phyloP scores from a whole-genome alignment of 345 rosid genomes.

The Melastoma malabathricum region DNA sequence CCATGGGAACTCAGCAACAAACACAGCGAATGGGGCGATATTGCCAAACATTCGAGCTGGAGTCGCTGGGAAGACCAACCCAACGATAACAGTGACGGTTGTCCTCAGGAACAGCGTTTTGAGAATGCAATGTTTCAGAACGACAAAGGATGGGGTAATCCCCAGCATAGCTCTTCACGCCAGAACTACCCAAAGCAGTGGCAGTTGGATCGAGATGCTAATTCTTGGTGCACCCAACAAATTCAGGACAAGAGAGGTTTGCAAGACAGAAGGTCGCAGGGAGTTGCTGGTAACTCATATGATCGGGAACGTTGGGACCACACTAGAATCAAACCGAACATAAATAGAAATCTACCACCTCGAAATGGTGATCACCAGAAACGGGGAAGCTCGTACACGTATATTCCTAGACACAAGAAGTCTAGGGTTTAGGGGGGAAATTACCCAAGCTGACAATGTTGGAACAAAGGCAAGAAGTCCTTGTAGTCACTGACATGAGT shows the following conservation, averaged over 20 bases:
- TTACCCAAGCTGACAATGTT: slow-evolving; percentile 14
- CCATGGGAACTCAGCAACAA: slow-evolving; percentile 32
- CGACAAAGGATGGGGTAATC: slow-evolving; percentile 14
- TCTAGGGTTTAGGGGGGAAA: slow-evolving; percentile 23
- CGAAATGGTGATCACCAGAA: slow-evolving; percentile 24
- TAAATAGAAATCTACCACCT: slow-evolving; percentile 13
- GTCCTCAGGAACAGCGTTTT: slow-evolving; percentile 10
- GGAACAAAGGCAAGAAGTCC: slow-evolving; percentile 26
- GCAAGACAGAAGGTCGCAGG: slow-evolving; percentile 13
- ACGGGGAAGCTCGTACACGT: slow-evolving; percentile 30
- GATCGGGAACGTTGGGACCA: slow-evolving; percentile 16
- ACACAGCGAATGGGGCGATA: slow-evolving; percentile 11
- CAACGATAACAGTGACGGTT: slow-evolving; percentile 1
- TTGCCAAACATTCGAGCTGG: slow-evolving; percentile 17
- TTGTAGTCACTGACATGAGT: slow-evolving; percentile 2
- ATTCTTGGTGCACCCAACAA: slow-evolving; percentile 10
- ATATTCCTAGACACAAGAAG: slow-evolving; percentile 19
- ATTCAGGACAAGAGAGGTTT: slow-evolving; percentile 6
- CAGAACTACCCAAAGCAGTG: slow-evolving; percentile 12
- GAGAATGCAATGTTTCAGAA: slow-evolving; percentile 5
- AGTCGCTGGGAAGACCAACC: slow-evolving; percentile 6
- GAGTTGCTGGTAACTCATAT: slow-evolving; percentile 12
- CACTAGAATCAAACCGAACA: slow-evolving; percentile 10
- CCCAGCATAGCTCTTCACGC: slow-evolving; percentile 12
- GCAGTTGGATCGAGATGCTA: slow-evolving; percentile 8